phyloP scores from a whole-genome alignment of 768 basidiomycete species.

The Termitomyces sp. region DNA sequence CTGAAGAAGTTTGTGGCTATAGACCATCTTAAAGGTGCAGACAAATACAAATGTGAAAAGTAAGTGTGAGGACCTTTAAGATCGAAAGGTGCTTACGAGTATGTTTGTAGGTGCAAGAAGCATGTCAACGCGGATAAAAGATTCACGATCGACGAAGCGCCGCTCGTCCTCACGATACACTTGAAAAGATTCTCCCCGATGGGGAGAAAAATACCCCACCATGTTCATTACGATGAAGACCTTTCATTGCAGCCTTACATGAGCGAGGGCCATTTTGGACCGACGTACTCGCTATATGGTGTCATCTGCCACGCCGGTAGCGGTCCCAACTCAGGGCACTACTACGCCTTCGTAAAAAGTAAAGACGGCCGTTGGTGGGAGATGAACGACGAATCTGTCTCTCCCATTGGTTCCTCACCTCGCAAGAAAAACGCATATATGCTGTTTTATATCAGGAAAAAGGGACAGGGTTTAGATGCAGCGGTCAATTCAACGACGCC shows the following conservation, averaged over 20 bases:
- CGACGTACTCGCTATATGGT: constrained; percentile 84
- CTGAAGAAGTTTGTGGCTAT: constrained; percentile 77
- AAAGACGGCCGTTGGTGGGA: constrained; percentile 76
- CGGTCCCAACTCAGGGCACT: constrained; percentile 95
- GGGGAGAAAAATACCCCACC: constrained; percentile 82
- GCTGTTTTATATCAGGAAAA: constrained; percentile 85
- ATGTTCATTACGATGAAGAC: constrained; percentile 74
- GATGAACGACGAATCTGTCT: constrained; percentile 90
- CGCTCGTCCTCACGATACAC: constrained; percentile 86
- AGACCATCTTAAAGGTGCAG: constrained; percentile 82
- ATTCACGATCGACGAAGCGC: constrained; percentile 87
- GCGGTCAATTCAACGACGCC: constrained; percentile 41
- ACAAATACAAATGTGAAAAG: constrained; percentile 99
- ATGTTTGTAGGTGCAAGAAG: constrained; percentile 75
- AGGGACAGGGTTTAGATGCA: constrained; percentile 71
- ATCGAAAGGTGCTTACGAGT: not conserved
- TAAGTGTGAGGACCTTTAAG: constrained; percentile 38
- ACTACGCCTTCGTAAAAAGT: constrained; percentile 81
- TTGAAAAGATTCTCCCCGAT: constrained; percentile 92
- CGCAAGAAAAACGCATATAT: constrained; percentile 85
- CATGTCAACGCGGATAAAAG: constrained; percentile 87
- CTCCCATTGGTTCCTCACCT: constrained; percentile 41
- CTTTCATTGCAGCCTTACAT: constrained; percentile 76
- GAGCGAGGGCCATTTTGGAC: constrained; percentile 77
- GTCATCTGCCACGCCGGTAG: constrained; percentile 91